Evolutionary conservation across 2,329 filamentous ascomycete species (phyloP), one percentile per base, ranked within the genome.

Genomic region (Xylaria sp.): DNA sequence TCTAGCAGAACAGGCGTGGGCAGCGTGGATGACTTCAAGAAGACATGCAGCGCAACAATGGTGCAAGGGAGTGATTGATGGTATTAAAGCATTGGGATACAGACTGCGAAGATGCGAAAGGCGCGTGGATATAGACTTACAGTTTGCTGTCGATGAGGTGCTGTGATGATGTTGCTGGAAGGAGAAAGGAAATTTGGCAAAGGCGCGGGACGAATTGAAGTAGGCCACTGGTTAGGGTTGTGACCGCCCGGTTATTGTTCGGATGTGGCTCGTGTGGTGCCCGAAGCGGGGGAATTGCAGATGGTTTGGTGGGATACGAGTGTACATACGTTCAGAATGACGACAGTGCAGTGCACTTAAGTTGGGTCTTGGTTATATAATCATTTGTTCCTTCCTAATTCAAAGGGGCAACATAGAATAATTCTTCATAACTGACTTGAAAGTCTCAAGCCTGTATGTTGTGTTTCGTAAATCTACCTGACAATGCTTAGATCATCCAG

Each of bases 81-180:
- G 13, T 33, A 23, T 3, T 33, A 17, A 20, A 23, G 42, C 7
- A 13, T 13, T 36, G 59, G 13, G 11, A 38, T 65, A 28, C 31
- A 42, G 31, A 49, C 23, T 36, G 59, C 20, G 31, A 26, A 13
- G 17, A 38, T 40, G 33, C 7, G 23, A 60, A 20, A 42, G 15
- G 56, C 17, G 53, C 33, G 44, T 6, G 33, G 33, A 10, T 33
- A 20, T 59, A 58, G 23, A 77, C 76, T 75, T 75, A 78, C 76
- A 71, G 56, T 68, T 74, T 74, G 76, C 74, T 76, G 74, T 78
- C 66, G 76, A 78, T 76, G 76, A 77, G 76, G 70, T 76, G 71
- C 72, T 74, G 71, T 71, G 74, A 70, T 78, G 76, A 74, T 76
- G 76, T 74, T 74, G 74, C 70, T 76, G 69, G 72, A 59, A 67